Conservation (phyloP, 1,139 yeast species). For the Scheffersomyces insectosa region DNA sequence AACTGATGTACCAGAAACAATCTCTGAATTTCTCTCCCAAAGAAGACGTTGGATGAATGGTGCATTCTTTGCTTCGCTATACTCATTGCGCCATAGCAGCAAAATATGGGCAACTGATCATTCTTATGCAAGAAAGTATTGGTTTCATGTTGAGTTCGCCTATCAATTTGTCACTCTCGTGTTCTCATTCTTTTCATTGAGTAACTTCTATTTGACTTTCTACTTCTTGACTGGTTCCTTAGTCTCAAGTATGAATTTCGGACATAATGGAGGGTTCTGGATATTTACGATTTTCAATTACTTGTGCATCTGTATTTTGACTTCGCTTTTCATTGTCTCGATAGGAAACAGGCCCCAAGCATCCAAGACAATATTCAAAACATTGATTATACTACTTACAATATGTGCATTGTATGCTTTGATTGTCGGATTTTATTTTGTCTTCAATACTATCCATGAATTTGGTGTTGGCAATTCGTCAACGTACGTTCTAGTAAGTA, state of each 20-base stretch:
- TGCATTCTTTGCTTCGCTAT: conserved; percentile 93
- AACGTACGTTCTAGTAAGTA: conserved; percentile 65
- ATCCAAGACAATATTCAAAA: conserved; percentile 64
- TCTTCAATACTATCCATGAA: conserved; percentile 51
- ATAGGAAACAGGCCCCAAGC: conserved; percentile 98
- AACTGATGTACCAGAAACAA: conserved; percentile 92
- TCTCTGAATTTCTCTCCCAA: conserved; percentile 90
- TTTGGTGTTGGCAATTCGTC: conserved; percentile 37
- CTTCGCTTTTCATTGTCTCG: conserved; percentile 84
- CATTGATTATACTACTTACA: conserved; percentile 69
- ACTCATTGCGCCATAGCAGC: conserved; percentile 74
- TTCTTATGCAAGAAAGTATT: conserved; percentile 69
- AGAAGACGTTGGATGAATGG: conserved; percentile 98
- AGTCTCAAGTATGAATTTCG: conserved; percentile 51
- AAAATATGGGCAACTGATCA: conserved; percentile 90
- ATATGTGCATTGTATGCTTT: conserved; percentile 81
- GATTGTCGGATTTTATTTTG: conserved; percentile 80
- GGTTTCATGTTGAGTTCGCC: conserved; percentile 77
- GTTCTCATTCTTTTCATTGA: conserved; percentile 87
- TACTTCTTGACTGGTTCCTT: conserved; percentile 92
- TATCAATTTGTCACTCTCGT: conserved; percentile 77
- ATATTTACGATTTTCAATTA: conserved; percentile 84
- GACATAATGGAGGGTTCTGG: conserved; percentile 73
- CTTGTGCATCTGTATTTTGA: conserved; percentile 73
- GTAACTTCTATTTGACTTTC: conserved; percentile 87